A percentile compares a stretch with the other conserved stretches of the same genome.
phyloP scores from a whole-genome alignment of 257 asterid species.

The Paulownia fortunei region DNA sequence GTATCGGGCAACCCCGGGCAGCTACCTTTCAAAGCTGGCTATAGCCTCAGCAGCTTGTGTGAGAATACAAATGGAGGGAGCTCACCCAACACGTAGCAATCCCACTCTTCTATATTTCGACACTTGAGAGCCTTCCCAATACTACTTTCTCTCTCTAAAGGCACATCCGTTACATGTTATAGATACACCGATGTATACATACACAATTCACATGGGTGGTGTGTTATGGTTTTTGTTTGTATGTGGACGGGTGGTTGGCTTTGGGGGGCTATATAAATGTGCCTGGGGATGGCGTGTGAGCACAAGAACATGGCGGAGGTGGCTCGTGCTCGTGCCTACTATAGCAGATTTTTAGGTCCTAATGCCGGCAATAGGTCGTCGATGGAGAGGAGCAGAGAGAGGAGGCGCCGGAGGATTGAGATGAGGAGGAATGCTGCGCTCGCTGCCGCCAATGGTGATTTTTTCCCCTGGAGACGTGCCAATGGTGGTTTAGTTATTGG shows the following conservation, averaged over 20 bases:
- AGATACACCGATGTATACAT: not conserved
- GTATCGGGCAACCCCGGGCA: conserved; percentile 6
- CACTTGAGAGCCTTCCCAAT: not conserved
- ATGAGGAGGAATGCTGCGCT: conserved; percentile 6
- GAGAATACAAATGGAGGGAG: conserved; percentile 24
- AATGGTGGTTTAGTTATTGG: not conserved
- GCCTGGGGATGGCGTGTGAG: no score
- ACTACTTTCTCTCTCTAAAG: conserved; percentile 16
- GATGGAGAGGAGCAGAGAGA: not conserved
- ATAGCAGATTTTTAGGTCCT: not conserved
- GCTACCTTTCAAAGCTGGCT: not conserved
- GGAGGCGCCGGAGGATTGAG: conserved; percentile 28
- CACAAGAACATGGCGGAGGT: conserved; percentile 29
- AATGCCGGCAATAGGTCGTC: not conserved
- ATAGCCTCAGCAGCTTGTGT: not conserved
- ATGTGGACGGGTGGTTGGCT: conserved; percentile 5
- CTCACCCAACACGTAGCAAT: conserved; percentile 35
- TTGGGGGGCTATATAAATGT: not conserved
- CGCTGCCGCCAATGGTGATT: not conserved
- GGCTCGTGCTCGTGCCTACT: not conserved
- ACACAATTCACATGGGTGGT: conserved; percentile 31
- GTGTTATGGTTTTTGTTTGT: conserved; percentile 29
- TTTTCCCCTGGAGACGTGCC: not conserved
- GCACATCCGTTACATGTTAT: conserved; percentile 5
- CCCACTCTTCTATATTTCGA: not conserved